Evolutionary conservation across 139 green algal genomes (phyloP), one percentile per base, ranked within the genome.

Genomic region (Auxenochlorella pyrenoidosa): DNA sequence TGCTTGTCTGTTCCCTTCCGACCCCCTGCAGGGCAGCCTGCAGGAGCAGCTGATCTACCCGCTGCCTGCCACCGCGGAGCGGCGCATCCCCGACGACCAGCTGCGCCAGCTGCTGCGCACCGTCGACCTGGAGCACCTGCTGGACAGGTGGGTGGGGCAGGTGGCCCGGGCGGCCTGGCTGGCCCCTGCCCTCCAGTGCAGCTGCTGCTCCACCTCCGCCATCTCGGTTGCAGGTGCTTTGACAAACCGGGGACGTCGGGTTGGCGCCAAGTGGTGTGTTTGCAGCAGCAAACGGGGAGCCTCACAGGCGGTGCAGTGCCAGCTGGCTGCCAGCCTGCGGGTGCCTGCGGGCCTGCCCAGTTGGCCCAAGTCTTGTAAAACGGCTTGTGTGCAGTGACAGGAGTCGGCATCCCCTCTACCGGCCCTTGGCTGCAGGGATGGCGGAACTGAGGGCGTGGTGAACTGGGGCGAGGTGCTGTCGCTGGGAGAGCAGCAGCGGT

Each of bases 11-110:
- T n/a, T n/a, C n/a, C n/a, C 54, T 38, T 93, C 16, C 5, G 16
- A 26, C 32, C 66, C 21, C 66, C 28, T 73, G 66, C 66, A 82
- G 68, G 93, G 94, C 66, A 96, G 91, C 28, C 87, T 96, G 82
- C 90, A 93, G 84, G 94, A 95, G 54, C 94, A 96, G 90, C 87
- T 96, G 73, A 90, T 96, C 63, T 96, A 96, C 86, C 94, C 94
- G 13, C 71, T 91, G 63, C 85, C 66, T 4, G 79, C 58, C 36
- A 44, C 75, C 85, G 60, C 40, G 12, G 89, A 90, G 58, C 85
- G 86, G 34, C 51, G 86, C 40, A 90, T 94, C 30, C 47, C 88
- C 24, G 63, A 75, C 6, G 30, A 81, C 18, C 71, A 92, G 44
- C 77, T 96, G 86, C 79, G 84, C 21, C 59, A 78, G 40, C 89